Evolutionary conservation across 129 eudicot genomes (phyloP), one percentile per base, ranked within the genome.

Genomic region (Escallonia rubra): DNA sequence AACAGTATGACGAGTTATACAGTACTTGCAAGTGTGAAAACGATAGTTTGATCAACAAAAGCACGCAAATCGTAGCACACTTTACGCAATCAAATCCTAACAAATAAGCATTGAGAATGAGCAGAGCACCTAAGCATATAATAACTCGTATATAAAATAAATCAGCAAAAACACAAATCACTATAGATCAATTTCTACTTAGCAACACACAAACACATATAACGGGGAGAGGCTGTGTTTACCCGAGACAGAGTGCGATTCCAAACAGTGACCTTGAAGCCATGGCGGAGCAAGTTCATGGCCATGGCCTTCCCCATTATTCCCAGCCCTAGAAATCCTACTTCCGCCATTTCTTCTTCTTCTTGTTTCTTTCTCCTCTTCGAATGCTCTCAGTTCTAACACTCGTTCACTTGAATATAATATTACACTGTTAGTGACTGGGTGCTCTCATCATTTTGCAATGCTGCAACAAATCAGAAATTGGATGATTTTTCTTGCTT

Each of bases 231-330:
- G 10, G 54, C 10, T 15, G 40, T 38, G n/a, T 7, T 15, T 72
- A 94, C 99, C 99, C 88, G 80, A 40, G 99, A 94, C 64, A 87
- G 96, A 61, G 99, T 89, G 71, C 99, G 95, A 65, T 94, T 94
- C 99, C 99, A 94, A 45, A 94, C 97, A 74, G 96, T 85, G 76
- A 94, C 82, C 80, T 89, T 94, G 67, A 84, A 89, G 12, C 96
- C 99, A 87, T 85, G 80, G 47, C 85, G 84, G 50, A 89, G 86
- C 85, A 94, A 81, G 74, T 94, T 94, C 84, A 89, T 79, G 12
- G 99, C 83, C 99, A 94, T 89, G 7, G 97, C 99, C 63, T 94
- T 89, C 46, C 99, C 99, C 99, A 94, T 94, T 68, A 94, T 94
- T 42, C 99, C 97, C 90, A 94, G 71, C 8, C 99, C 99, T 75